phyloP scores from a whole-genome alignment of 2,329 filamentous ascomycete species.

The Phaeophleospora eucalypticola region DNA sequence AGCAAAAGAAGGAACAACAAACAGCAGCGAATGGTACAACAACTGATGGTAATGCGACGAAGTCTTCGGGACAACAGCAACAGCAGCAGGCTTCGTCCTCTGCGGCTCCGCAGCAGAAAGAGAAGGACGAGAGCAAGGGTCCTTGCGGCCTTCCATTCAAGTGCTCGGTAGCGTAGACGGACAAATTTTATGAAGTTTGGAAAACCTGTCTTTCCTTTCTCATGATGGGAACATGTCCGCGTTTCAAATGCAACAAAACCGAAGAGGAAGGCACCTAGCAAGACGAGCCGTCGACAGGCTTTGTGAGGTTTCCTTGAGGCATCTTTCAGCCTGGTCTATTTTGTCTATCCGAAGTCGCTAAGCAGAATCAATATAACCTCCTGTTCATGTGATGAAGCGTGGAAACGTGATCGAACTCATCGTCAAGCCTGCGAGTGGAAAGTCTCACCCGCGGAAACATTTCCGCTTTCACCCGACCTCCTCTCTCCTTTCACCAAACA shows the following conservation, averaged over 20 bases:
- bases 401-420: no score
- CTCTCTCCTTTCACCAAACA: not conserved
- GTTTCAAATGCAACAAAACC: no score
- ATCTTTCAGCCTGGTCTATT: no score
- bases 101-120: slow-evolving; percentile 28
- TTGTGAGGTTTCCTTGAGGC: no score
- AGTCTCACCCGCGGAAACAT: not conserved
- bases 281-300: no score
- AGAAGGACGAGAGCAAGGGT: slow-evolving; percentile 55
- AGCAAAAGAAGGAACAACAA: slow-evolving; percentile 11
- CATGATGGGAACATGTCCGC: no score
- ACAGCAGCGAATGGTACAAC: slow-evolving; percentile 11
- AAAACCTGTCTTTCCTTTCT: no score
- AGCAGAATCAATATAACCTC: no score
- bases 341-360: no score
- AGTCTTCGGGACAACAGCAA: slow-evolving; percentile 16
- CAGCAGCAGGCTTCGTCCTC: slow-evolving; percentile 26
- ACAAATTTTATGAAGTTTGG: not conserved
- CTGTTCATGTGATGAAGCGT: no score
- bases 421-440: no score
- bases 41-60: slow-evolving; percentile 9
- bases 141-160: slow-evolving; percentile 75
- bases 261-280: no score
- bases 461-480: not conserved
- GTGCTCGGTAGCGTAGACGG: slow-evolving; percentile 59